A percentile compares a stretch with the other conserved stretches of the same genome.
phyloP scores from a whole-genome alignment of 352 stramenopile species.

The Globisporangium yorkense region DNA sequence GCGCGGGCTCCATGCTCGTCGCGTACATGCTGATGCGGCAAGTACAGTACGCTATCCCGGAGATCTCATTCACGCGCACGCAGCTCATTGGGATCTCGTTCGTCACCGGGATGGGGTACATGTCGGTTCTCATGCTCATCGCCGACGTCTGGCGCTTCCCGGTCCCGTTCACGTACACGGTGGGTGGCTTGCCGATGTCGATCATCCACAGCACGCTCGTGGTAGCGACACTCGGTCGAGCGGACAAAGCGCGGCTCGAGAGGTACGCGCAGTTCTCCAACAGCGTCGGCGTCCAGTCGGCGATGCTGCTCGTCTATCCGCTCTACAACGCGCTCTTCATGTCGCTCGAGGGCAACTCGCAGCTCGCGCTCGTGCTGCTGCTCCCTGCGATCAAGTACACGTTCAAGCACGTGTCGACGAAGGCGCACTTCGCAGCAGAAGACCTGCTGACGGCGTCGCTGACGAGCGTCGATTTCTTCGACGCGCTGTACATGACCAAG shows the following conservation, averaged over 20 bases:
- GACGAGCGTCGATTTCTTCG: constrained; percentile 7
- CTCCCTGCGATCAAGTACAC: constrained; percentile 4
- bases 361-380: constrained; percentile 9
- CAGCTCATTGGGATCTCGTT: too few species aligned
- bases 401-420: background rate
- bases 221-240: background rate
- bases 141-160: constrained; percentile 1
- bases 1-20: too few species aligned
- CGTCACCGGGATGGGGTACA: too few species aligned
- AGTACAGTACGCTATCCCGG: too few species aligned
- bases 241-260: background rate
- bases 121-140: background rate
- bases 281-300: background rate
- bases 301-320: constrained; percentile 3
- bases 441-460: background rate
- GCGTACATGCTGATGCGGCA: too few species aligned
- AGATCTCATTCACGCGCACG: too few species aligned
- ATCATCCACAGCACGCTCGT: background rate
- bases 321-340: constrained; percentile 9
- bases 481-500: constrained; percentile 15
- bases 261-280: background rate
- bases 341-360: background rate
- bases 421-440: background rate
- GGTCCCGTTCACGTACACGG: constrained; percentile 4
- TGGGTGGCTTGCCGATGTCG: background rate